Evolutionary conservation across 2,329 filamentous ascomycete species (phyloP).

Genomic region (Exophiala alcalophila): DNA sequence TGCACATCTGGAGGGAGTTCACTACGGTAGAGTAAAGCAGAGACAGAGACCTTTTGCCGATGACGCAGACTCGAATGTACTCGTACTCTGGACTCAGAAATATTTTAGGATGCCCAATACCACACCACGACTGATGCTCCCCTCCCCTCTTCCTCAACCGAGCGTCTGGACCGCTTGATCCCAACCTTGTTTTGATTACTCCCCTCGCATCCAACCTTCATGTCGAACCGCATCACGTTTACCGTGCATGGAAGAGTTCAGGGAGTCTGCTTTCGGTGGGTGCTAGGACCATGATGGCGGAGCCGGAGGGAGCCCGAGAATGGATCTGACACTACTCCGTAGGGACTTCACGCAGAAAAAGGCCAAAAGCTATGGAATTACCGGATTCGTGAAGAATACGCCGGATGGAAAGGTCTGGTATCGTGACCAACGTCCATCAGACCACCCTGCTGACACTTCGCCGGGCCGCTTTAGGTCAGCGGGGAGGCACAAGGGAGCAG

Average conservation of each 20-base stretch:
- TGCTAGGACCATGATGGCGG: not conserved
- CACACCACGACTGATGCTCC: no score
- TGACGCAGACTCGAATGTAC: no score
- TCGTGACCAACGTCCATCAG: not conserved
- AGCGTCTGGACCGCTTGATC: not conserved
- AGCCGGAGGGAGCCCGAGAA: not conserved
- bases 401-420: constrained; percentile 42
- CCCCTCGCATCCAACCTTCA: not conserved
- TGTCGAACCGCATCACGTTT: constrained; percentile 29
- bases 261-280: constrained; percentile 31
- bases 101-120: no score
- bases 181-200: not conserved
- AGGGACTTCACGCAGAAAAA: constrained; percentile 45
- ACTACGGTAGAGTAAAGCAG: no score
- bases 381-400: constrained; percentile 50
- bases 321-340: constrained; percentile 1
- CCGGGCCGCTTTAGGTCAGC: constrained; percentile 61
- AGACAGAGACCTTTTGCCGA: no score
- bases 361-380: constrained; percentile 44
- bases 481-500: constrained; percentile 81
- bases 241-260: constrained; percentile 29
- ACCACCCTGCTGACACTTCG: constrained; percentile 8
- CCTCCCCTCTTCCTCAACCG: not conserved
- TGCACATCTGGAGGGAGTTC: no score
- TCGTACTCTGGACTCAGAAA: no score